These are phyloP conservation scores for Spencermartinsiella ligniputridi DNA, from an alignment of 1,139 yeast genomes.

Conservation along the genomic window DNA sequence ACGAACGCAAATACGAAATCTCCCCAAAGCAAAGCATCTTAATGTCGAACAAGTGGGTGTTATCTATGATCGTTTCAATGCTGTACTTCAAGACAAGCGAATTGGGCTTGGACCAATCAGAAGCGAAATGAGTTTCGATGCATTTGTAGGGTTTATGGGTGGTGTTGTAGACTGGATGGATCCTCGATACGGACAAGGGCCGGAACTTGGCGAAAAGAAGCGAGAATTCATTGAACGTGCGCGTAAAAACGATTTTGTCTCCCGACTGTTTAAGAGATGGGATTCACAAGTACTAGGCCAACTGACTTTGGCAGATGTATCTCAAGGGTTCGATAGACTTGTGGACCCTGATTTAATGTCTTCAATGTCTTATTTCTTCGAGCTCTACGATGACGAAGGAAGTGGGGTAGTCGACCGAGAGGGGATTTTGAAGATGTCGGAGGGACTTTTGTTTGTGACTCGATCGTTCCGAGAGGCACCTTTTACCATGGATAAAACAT, in stretches of 20 bases:
- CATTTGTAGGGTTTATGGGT: constrained; percentile 69
- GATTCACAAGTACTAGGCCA: constrained; percentile 52
- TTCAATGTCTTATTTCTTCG: constrained; percentile 72
- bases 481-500: constrained; percentile 23
- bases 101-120: constrained; percentile 57
- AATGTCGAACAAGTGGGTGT: constrained; percentile 56
- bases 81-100: constrained; percentile 68
- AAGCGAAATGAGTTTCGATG: constrained; percentile 64
- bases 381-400: constrained; percentile 61
- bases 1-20: constrained; percentile 81
- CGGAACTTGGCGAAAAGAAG: constrained; percentile 1
- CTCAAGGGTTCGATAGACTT: constrained; percentile 65
- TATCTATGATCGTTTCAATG: constrained; percentile 80
- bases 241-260: constrained; percentile 47
- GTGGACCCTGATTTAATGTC: constrained; percentile 74
- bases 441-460: constrained; percentile 76
- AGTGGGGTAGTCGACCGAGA: constrained; percentile 69
- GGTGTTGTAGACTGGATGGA: constrained; percentile 76
- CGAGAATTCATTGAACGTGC: constrained; percentile 12
- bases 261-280: constrained; percentile 67
- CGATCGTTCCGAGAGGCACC: constrained; percentile 50
- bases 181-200: constrained; percentile 24
- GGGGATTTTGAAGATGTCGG: constrained; percentile 77
- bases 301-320: constrained; percentile 64
- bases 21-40: constrained; percentile 67